Evolutionary conservation across 768 basidiomycete genomes (phyloP).

Genomic region (Mycena chlorophos): DNA sequence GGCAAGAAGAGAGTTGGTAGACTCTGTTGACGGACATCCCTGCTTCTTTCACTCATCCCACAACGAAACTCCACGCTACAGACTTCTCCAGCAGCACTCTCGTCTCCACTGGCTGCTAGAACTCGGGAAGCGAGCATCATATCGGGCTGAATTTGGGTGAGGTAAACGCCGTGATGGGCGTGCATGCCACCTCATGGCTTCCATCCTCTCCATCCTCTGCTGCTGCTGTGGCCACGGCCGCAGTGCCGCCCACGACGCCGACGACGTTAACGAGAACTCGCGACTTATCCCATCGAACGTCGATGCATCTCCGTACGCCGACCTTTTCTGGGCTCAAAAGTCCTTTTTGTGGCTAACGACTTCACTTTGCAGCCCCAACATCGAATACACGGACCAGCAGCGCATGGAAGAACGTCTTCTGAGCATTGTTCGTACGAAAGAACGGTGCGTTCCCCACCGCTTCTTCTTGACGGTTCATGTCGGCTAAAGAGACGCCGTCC

Average conservation of each 20-base stretch:
- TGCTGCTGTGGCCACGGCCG: constrained; percentile 11
- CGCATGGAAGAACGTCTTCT: constrained; percentile 20
- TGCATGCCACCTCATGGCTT: constrained; percentile 11
- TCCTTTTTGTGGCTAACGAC: constrained; percentile 6
- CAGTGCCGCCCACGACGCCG: not conserved
- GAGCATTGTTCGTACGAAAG: constrained; percentile 27
- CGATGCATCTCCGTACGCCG: constrained; percentile 9
- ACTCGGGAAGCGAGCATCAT: not conserved
- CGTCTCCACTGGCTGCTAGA: no score
- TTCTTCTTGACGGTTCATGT: not conserved
- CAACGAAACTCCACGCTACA: not conserved
- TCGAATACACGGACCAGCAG: constrained; percentile 57
- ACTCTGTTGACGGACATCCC: no score
- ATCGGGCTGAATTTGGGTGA: not conserved
- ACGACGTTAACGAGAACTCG: constrained; percentile 7
- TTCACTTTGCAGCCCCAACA: constrained; percentile 17
- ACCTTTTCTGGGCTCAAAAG: constrained; percentile 27
- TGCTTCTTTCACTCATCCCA: no score
- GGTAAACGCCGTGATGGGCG: constrained; percentile 3
- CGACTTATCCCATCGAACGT: constrained; percentile 21
- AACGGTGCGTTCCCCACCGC: constrained; percentile 21
- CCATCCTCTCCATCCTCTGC: constrained; percentile 15
- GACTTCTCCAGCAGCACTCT: no score
- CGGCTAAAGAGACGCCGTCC: not conserved
- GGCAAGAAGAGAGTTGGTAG: no score